phyloP scores from a whole-genome alignment of 164 flowering plant genomes.

The Houttuynia cordata region DNA sequence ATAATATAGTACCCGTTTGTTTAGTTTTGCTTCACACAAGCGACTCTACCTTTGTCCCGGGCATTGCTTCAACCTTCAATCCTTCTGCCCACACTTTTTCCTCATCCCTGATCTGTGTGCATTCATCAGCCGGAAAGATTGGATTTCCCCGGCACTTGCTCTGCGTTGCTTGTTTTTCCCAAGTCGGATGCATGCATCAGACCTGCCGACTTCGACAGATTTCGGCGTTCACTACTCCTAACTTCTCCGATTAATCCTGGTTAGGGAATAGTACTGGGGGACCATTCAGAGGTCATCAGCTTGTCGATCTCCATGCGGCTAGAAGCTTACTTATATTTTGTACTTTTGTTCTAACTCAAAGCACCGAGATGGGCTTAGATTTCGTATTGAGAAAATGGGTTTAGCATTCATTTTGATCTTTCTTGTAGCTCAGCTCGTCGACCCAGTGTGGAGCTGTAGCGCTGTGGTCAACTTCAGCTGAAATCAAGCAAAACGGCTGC shows the following conservation, averaged over 20 bases:
- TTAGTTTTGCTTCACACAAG: slow-evolving; percentile 8
- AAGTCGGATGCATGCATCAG: background rate
- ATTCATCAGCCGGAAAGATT: background rate
- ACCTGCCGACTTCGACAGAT: background rate
- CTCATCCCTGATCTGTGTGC: background rate
- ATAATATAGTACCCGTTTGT: too few species aligned
- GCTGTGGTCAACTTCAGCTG: background rate
- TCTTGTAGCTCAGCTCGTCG: too few species aligned
- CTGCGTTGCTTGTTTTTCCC: background rate
- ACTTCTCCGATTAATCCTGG: background rate
- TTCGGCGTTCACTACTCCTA: background rate
- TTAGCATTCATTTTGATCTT: too few species aligned
- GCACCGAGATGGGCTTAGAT: too few species aligned
- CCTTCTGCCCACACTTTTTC: slow-evolving; percentile 3
- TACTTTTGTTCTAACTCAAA: too few species aligned
- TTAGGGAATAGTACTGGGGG: background rate
- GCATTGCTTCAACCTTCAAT: slow-evolving; percentile 8
- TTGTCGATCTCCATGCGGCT: too few species aligned
- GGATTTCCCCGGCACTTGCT: background rate
- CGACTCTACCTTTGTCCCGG: slow-evolving; percentile 8
- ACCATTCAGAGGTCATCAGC: too few species aligned
- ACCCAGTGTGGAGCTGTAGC: too few species aligned
- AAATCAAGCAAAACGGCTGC: background rate
- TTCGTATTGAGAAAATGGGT: too few species aligned
- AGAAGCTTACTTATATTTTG: too few species aligned